Conservation (phyloP, 164 flowering plant genomes). For the Vitis cinerea region DNA sequence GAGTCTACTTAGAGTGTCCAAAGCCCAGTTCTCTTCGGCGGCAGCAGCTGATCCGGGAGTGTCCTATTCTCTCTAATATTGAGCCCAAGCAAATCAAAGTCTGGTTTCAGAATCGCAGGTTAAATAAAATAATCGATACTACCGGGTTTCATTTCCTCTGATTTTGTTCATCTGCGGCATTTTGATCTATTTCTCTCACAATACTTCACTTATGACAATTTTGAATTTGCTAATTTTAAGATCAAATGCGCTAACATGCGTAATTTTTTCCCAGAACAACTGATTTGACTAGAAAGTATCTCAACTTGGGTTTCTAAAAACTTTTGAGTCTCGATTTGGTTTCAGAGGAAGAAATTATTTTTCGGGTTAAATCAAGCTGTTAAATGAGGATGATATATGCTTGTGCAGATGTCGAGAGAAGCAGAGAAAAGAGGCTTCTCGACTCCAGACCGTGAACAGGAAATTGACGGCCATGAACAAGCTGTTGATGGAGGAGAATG, state of each 20-base stretch:
- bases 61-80: slow-evolving; percentile 66
- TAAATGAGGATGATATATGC: background rate
- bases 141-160: background rate
- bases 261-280: too few species aligned
- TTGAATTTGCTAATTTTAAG: too few species aligned
- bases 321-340: background rate
- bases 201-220: too few species aligned
- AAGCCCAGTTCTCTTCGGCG: slow-evolving; percentile 74
- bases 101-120: slow-evolving; percentile 88
- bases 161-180: too few species aligned
- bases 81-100: slow-evolving; percentile 88
- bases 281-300: too few species aligned
- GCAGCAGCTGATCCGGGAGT: slow-evolving; percentile 72
- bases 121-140: background rate
- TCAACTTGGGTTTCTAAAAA: too few species aligned
- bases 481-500: slow-evolving; percentile 83
- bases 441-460: slow-evolving; percentile 74
- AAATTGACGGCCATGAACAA: slow-evolving; percentile 82
- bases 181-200: too few species aligned
- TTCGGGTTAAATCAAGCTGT: too few species aligned
- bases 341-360: background rate
- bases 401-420: slow-evolving; percentile 72
- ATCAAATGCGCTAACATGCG: too few species aligned
- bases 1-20: slow-evolving; percentile 74
- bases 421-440: slow-evolving; percentile 74